A percentile compares a stretch with the other conserved stretches of the same genome.
phyloP scores from a whole-genome alignment of 805 yeast genomes.

The Monosporozyma solicola region DNA sequence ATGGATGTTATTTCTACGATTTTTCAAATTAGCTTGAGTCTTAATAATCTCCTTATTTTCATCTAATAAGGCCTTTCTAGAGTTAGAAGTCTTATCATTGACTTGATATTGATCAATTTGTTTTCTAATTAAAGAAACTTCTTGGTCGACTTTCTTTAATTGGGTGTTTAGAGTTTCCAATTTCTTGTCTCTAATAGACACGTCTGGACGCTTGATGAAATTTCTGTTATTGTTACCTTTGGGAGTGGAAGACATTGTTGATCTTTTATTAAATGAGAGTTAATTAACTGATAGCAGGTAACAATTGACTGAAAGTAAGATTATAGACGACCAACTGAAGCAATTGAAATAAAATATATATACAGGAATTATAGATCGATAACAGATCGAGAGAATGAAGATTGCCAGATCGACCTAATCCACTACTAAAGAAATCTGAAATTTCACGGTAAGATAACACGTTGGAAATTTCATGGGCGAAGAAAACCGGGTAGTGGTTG shows the following conservation, averaged over 20 bases:
- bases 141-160: slow-evolving; percentile 52
- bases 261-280: background rate
- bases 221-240: slow-evolving; percentile 5
- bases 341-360: background rate
- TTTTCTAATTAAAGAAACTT: slow-evolving; percentile 42
- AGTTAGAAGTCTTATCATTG: slow-evolving; percentile 40
- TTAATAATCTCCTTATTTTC: slow-evolving; percentile 39
- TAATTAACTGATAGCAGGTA: background rate
- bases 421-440: background rate
- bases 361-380: background rate
- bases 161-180: slow-evolving; percentile 48
- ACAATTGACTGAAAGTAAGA: background rate
- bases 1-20: slow-evolving; percentile 36
- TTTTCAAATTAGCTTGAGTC: slow-evolving; percentile 40
- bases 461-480: background rate
- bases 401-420: background rate
- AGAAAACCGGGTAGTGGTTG: background rate
- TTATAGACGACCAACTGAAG: background rate
- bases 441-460: background rate
- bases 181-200: slow-evolving; percentile 49
- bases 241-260: slow-evolving; percentile 1
- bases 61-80: slow-evolving; percentile 46
- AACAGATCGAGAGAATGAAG: background rate
- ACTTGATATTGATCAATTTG: slow-evolving; percentile 44
- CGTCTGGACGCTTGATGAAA: slow-evolving; percentile 64